These are phyloP conservation scores for Salix udensis DNA, from an alignment of 345 rosid species.

Conservation along the genomic window DNA sequence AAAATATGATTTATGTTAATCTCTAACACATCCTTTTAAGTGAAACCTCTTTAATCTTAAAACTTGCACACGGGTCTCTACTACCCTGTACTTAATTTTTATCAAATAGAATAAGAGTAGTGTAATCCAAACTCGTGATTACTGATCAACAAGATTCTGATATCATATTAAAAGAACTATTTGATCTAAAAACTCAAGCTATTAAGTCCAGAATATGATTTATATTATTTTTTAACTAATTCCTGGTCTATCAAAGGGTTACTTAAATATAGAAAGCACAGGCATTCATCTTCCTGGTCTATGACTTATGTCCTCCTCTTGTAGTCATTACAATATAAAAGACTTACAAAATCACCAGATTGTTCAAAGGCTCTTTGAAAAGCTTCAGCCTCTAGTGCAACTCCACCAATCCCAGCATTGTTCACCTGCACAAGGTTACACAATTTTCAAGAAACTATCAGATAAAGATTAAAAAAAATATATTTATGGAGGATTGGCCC, in stretches of 20 bases:
- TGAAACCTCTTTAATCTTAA: accelerated
- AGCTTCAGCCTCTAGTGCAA: conserved; percentile 12
- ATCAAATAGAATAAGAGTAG: too few relatives aligned
- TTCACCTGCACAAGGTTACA: conserved; percentile 36
- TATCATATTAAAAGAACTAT: too few relatives aligned
- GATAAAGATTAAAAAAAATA: not conserved
- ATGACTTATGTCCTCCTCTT: not conserved
- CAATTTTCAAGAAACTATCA: not conserved
- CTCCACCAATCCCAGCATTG: conserved; percentile 34
- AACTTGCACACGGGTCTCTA: too few relatives aligned
- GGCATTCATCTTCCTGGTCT: not conserved
- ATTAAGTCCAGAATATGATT: too few relatives aligned
- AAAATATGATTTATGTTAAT: too few relatives aligned
- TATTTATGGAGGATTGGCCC: not conserved
- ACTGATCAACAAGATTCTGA: too few relatives aligned
- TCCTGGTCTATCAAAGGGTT: not conserved
- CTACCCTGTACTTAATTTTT: too few relatives aligned
- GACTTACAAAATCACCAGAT: conserved; percentile 11
- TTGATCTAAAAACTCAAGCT: too few relatives aligned
- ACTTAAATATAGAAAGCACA: not conserved
- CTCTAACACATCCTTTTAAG: too few relatives aligned
- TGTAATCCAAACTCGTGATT: too few relatives aligned
- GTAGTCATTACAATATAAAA: not conserved
- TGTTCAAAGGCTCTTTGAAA: conserved; percentile 3
- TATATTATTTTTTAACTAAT: too few relatives aligned